Evolutionary conservation across 1,284 basidiomycete genomes (phyloP).

Genomic region (Pulveroboletus sp.): DNA sequence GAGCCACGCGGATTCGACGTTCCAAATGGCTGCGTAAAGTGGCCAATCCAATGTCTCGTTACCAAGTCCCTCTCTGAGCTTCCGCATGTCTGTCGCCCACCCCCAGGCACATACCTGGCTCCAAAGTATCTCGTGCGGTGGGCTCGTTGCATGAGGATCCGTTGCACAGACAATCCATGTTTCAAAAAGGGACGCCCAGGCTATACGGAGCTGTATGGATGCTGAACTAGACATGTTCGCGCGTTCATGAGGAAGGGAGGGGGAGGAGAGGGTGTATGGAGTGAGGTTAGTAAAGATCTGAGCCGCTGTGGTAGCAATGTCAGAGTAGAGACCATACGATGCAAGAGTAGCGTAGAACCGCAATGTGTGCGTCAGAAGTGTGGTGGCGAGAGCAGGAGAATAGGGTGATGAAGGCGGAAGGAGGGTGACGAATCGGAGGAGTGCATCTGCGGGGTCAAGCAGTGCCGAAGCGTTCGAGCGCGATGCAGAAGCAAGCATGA

Average conservation of each 20-base stretch:
- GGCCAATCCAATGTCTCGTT: constrained; percentile 18
- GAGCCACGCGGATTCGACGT: constrained; percentile 64
- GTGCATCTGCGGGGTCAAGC: constrained; percentile 56
- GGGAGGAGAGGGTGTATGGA: constrained; percentile 43
- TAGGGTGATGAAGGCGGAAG: constrained; percentile 57
- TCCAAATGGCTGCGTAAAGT: constrained; percentile 55
- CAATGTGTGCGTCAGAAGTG: constrained; percentile 62
- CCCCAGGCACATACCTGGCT: constrained; percentile 77
- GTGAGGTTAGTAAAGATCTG: constrained; percentile 51
- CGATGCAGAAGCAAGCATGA: constrained; percentile 62
- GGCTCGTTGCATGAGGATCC: constrained; percentile 87
- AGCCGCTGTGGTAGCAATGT: constrained; percentile 64
- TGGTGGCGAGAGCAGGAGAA: constrained; percentile 43
- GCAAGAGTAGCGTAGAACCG: constrained; percentile 68
- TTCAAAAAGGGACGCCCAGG: constrained; percentile 60
- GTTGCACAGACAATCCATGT: constrained; percentile 82
- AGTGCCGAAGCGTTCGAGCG: constrained; percentile 66
- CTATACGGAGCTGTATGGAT: constrained; percentile 37
- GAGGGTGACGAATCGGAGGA: constrained; percentile 76
- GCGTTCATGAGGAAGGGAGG: not conserved
- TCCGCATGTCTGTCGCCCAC: constrained; percentile 66
- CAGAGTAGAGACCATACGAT: constrained; percentile 75
- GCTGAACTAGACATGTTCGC: constrained; percentile 4
- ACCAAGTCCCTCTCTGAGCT: constrained; percentile 23
- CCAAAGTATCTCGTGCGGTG: constrained; percentile 88